Evolutionary conservation across 768 basidiomycete species (phyloP), one percentile per base, ranked within the genome.

Genomic region (Kwoniella heveanensis): DNA sequence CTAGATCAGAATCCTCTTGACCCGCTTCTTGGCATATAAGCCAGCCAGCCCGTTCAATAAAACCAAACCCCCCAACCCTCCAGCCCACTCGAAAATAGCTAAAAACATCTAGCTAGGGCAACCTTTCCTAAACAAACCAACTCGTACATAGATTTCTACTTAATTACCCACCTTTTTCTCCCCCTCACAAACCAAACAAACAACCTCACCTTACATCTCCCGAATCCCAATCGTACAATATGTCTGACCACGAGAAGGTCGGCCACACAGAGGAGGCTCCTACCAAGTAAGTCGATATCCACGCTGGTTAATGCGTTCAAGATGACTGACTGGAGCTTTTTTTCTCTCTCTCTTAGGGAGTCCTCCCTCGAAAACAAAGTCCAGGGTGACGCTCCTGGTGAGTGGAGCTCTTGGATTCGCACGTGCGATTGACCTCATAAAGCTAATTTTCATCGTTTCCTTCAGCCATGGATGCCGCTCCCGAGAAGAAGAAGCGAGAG

Each of bases 401-500:
- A 62, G 71, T 56, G 27, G 30, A 51, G 29, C 53, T 10, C 9
- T 25, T 39, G 17, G 48, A 21, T 19, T 57, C 64, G 39, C 57
- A 67, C 49, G 48, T 62, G 60, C 51, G 32, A 44, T 19, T 32
- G 13, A 32, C 19, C 12, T 4, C n/a, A n/a, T n/a, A n/a, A 2
- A 27, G 54, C 60, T 62, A 25, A 55, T 24, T 13, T n/a, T 7
- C 10, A 10, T 48, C 7, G 6, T 29, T 5, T 22, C 26, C 30
- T 54, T 30, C 47, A 57, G 57, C 60, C 36, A 21, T 58, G 24
- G 69, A 62, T 53, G 62, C 32, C 29, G 67, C 62, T 29, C 65
- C 70, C 55, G 70, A 69, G 48, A 71, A 62, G 68, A 74, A 67
- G 70, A 79, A 79, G 77, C 37, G 75, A 61, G 75, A 77, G 69